Evolutionary conservation across 768 basidiomycete species (phyloP), one percentile per base, ranked within the genome.

Genomic region (Podaxis sp.): DNA sequence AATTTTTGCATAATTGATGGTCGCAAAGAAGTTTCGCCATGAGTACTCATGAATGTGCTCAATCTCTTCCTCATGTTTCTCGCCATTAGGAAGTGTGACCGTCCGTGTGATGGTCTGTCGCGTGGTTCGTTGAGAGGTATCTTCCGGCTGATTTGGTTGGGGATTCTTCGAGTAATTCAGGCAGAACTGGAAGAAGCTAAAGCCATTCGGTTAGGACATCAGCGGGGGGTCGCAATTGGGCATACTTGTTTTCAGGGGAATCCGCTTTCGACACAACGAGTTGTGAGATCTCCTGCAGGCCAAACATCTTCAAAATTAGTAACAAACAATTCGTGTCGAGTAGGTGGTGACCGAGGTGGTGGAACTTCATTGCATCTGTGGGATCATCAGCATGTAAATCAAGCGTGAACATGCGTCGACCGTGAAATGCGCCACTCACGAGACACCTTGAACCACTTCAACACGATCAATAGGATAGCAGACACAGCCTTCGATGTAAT

Each of bases 361-460:
- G 96, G 72, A 97, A 98, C 73, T 99, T 99, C 91, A 99, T 96
- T 20, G 90, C 87, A 76, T 99, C 96, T 99, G 60, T 41, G 40
- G 56, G 28, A 24, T 44, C 63, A 50, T 57, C 33, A 65, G 22
- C 36, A 49, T 10, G 40, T 53, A 44, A 13, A 37, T 30, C 12
- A 50, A n/a, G 52, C 50, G 37, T 6, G 36, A 55, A n/a, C 12
- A 1, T 0, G 30, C 44, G 3, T 33, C 49, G 17, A 20, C 1
- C 17, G 22, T 22, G 17, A 55, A 17, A 52, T n/a, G 11, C 52
- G 20, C 33, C 10, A 82, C 95, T 74, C 67, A 98, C 96, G 97
- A 56, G 96, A 98, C 24, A 91, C 92, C 76, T 99, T 99, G 82
- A 98, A 96, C 97, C 97, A 99, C 73, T 99, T 97, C 67, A 99